A percentile compares a stretch with the other conserved stretches of the same genome.
Conservation (phyloP, 768 basidiomycete genomes). For the Tephrocybe sp. region DNA sequence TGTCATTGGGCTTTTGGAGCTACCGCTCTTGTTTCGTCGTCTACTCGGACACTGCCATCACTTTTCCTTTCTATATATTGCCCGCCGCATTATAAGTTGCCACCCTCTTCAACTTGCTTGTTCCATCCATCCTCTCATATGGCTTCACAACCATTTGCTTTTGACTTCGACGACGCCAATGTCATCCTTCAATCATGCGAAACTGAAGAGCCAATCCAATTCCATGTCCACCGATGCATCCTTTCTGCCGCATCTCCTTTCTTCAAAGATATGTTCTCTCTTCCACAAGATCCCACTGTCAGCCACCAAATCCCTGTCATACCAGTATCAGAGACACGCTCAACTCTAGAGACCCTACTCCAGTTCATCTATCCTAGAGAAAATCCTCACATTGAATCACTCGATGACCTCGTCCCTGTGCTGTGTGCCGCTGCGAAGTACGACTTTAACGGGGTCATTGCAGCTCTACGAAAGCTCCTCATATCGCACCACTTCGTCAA, state of each 20-base stretch:
- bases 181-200: constrained; percentile 46
- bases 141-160: constrained; percentile 33
- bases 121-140: constrained; percentile 14
- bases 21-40: background rate
- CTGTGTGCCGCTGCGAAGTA: constrained; percentile 63
- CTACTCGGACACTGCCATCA: constrained; percentile 3
- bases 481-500: constrained; percentile 47
- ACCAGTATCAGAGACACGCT: constrained; percentile 50
- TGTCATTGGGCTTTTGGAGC: background rate
- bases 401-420: constrained; percentile 52
- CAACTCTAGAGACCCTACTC: constrained; percentile 47
- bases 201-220: constrained; percentile 38
- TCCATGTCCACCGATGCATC: constrained; percentile 60
- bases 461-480: constrained; percentile 49
- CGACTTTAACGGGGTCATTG: constrained; percentile 48
- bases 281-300: constrained; percentile 44
- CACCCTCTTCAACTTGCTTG: constrained; percentile 3
- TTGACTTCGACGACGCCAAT: constrained; percentile 51
- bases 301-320: constrained; percentile 40
- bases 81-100: background rate
- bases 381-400: constrained; percentile 45
- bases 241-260: constrained; percentile 64
- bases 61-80: constrained; percentile 15
- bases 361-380: constrained; percentile 62
- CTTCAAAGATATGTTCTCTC: constrained; percentile 65